Evolutionary conservation across 2,329 filamentous ascomycete species (phyloP).

Genomic region (Phaeosphaeriaceae sp.): DNA sequence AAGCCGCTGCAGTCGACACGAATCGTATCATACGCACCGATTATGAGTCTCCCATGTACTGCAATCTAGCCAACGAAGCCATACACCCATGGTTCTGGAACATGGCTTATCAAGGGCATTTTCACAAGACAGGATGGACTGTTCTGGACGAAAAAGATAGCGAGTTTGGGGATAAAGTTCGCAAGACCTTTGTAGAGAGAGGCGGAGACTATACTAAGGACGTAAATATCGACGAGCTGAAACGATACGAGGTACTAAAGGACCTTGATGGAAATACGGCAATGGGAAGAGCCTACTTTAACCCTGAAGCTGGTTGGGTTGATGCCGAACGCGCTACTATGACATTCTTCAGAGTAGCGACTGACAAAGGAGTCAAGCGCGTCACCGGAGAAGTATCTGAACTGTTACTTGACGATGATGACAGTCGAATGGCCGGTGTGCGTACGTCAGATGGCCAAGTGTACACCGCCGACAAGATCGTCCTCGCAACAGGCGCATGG

Average conservation of each 20-base stretch:
- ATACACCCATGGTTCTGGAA: conserved; percentile 51
- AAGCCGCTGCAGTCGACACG: conserved; percentile 65
- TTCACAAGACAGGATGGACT: conserved; percentile 67
- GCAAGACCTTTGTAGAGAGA: conserved; percentile 59
- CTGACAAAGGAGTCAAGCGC: conserved; percentile 55
- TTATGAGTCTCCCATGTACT: conserved; percentile 65
- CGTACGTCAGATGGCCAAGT: conserved; percentile 54
- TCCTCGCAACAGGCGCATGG: conserved; percentile 65
- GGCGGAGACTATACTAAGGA: conserved; percentile 50
- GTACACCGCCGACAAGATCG: conserved; percentile 60
- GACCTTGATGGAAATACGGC: conserved; percentile 29
- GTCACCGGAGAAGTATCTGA: conserved; percentile 53
- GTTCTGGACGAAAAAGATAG: conserved; percentile 58
- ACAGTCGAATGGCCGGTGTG: conserved; percentile 52
- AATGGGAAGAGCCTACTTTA: conserved; percentile 54
- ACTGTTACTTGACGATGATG: conserved; percentile 51
- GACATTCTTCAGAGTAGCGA: conserved; percentile 53
- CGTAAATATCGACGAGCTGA: conserved; percentile 47
- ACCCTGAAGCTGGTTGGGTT: conserved; percentile 61
- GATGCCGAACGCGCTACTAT: conserved; percentile 58
- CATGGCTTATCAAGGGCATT: conserved; percentile 45
- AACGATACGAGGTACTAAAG: conserved; percentile 49
- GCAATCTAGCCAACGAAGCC: conserved; percentile 55
- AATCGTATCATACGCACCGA: conserved; percentile 69
- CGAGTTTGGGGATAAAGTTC: conserved; percentile 59